phyloP scores from a whole-genome alignment of 2,329 filamentous ascomycete species.

The Metarhizium album region DNA sequence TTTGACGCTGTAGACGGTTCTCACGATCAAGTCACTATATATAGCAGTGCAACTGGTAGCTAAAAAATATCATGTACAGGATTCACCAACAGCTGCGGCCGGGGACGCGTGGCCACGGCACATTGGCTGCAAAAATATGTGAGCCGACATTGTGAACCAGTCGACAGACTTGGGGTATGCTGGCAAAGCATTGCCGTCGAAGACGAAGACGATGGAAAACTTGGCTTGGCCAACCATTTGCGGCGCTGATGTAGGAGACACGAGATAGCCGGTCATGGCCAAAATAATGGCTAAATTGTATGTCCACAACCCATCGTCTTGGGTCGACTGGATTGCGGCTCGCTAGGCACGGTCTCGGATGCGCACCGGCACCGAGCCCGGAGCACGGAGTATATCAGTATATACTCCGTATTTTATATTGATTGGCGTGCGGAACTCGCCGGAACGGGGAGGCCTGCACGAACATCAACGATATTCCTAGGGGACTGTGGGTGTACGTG shows the following conservation, averaged over 20 bases:
- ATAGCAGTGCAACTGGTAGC: conserved; percentile 24
- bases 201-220: too few relatives aligned
- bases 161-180: not conserved
- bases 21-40: conserved; percentile 26
- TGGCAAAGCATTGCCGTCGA: not conserved
- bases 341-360: not conserved
- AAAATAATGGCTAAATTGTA: too few relatives aligned
- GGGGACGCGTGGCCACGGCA: not conserved
- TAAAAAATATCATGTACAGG: conserved; percentile 21
- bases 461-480: not conserved
- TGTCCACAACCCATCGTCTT: not conserved
- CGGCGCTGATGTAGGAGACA: too few relatives aligned
- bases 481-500: not conserved
- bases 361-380: not conserved
- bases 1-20: conserved; percentile 13
- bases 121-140: not conserved
- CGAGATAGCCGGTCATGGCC: not conserved
- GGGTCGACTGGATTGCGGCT: not conserved
- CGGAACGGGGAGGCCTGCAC: not conserved
- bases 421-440: not conserved
- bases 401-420: too few relatives aligned
- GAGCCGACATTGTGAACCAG: not conserved
- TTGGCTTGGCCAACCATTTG: too few relatives aligned
- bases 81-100: not conserved
- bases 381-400: not conserved